Evolutionary conservation across 495 filamentous ascomycete species (phyloP).

Genomic region (Articulospora tetracladia): DNA sequence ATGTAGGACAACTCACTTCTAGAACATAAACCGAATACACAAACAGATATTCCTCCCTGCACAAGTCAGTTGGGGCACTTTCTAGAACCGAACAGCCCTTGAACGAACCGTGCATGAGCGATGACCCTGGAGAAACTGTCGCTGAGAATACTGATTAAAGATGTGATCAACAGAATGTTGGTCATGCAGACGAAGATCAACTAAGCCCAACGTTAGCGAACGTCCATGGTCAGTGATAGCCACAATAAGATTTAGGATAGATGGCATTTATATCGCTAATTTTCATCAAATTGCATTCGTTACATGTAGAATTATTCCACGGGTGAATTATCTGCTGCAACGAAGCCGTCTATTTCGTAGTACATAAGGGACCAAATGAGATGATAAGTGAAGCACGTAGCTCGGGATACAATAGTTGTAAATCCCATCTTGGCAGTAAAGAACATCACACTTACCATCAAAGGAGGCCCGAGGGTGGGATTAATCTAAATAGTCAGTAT

Average conservation of each 20-base stretch:
- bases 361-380: no score
- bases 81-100: no score
- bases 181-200: slow-evolving; percentile 77
- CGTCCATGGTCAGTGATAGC: no score
- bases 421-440: background rate
- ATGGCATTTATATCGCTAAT: no score
- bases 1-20: slow-evolving; percentile 37
- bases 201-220: slow-evolving; percentile 5
- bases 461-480: slow-evolving; percentile 56
- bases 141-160: slow-evolving; percentile 85
- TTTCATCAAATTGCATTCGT: no score
- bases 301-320: no score
- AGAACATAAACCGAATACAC: slow-evolving; percentile 74
- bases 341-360: no score
- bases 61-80: background rate
- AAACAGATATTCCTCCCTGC: slow-evolving; percentile 81
- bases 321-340: no score
- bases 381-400: no score
- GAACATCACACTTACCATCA: slow-evolving; percentile 49
- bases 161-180: slow-evolving; percentile 88
- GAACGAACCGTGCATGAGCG: slow-evolving; percentile 34
- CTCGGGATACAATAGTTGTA: no score
- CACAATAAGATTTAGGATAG: no score
- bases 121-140: slow-evolving; percentile 84
- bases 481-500: slow-evolving; percentile 33